phyloP scores from a whole-genome alignment of 2,329 filamentous ascomycete species.

The Fusarium paranaense region DNA sequence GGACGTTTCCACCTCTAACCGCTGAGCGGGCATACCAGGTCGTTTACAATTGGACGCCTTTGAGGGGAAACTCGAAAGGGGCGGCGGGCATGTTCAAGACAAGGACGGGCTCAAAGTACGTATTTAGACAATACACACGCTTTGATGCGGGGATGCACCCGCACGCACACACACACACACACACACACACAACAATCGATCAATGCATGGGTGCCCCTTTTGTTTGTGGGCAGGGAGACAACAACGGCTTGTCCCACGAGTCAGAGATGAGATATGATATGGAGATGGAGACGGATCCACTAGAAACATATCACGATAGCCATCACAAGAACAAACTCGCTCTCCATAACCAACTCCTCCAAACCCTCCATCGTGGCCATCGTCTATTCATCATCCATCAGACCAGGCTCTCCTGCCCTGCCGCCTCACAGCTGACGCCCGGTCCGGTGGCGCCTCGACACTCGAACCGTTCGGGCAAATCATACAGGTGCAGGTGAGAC shows the following conservation, averaged over 20 bases:
- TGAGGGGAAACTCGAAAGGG: too few species aligned
- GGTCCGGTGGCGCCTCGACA: conserved; percentile 1
- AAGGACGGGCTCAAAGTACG: background rate
- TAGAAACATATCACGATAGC: background rate
- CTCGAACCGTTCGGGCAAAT: conserved; percentile 8
- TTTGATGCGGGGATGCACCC: background rate
- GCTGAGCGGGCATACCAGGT: background rate
- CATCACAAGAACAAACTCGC: background rate
- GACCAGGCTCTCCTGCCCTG: background rate
- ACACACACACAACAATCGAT: background rate
- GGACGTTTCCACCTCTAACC: background rate
- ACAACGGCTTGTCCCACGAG: background rate
- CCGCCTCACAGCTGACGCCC: background rate
- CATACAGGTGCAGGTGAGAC: conserved; percentile 26
- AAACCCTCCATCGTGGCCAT: background rate
- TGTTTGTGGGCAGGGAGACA: background rate
- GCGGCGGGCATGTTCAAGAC: background rate
- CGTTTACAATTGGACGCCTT: background rate
- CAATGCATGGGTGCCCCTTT: background rate
- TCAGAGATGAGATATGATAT: background rate
- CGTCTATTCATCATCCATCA: background rate
- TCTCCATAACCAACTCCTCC: background rate
- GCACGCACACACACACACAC: background rate
- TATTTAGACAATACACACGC: background rate
- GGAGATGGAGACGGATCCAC: background rate